These are phyloP conservation scores for Apiotrichum akiyoshidainum DNA, from an alignment of 1,284 basidiomycete genomes.

Conservation along the genomic window DNA sequence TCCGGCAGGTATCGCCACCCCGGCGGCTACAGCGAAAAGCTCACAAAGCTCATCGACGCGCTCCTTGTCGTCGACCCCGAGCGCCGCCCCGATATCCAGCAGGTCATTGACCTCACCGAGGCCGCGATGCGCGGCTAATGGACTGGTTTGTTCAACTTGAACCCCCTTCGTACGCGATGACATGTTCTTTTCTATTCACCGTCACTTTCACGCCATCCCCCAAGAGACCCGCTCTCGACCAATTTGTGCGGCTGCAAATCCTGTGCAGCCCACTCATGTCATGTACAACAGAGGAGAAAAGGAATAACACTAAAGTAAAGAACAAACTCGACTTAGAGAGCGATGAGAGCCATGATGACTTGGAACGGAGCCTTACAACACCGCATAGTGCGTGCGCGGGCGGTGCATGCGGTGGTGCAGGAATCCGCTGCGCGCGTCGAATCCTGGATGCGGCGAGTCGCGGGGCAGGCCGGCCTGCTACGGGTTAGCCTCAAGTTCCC, in stretches of 20 bases:
- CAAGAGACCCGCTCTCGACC: too few species aligned
- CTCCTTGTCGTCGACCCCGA: constrained; percentile 77
- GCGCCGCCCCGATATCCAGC: constrained; percentile 76
- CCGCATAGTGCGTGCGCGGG: neutral
- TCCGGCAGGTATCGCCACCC: constrained; percentile 77
- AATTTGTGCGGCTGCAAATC: too few species aligned
- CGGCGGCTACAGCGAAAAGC: constrained; percentile 70
- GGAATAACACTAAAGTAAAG: too few species aligned
- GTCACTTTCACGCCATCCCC: too few species aligned
- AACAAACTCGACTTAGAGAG: too few species aligned
- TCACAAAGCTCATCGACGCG: constrained; percentile 74
- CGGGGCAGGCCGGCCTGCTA: neutral
- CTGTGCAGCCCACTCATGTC: too few species aligned
- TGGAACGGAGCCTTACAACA: neutral
- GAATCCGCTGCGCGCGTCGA: too few species aligned
- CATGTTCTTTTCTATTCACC: too few species aligned
- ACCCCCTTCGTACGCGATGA: too few species aligned
- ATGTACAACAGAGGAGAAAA: constrained; percentile 3
- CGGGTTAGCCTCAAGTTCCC: too few species aligned
- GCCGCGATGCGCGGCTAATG: constrained; percentile 48
- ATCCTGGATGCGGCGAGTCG: neutral
- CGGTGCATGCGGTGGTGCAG: neutral
- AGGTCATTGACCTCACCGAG: constrained; percentile 71
- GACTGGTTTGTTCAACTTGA: neutral
- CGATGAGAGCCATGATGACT: too few species aligned